A percentile compares a stretch with the other conserved stretches of the same genome.
These are phyloP conservation scores for Potentilla sterilis DNA, from an alignment of 306 rosid genomes.

Conservation along the genomic window DNA sequence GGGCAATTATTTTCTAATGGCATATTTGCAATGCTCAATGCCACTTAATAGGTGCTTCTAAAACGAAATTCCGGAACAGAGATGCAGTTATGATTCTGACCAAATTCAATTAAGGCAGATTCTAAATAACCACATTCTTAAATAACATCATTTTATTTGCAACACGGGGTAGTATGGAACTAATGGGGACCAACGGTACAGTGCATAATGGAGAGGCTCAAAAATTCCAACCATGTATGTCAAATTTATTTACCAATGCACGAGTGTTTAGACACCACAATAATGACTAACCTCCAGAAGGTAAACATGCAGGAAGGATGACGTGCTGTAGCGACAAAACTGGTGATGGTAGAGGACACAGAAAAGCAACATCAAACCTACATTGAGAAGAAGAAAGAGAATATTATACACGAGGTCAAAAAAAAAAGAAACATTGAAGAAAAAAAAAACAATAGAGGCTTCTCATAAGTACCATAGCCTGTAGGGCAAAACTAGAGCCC, in stretches of 20 bases:
- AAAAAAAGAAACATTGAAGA: neutral
- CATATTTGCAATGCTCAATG: neutral
- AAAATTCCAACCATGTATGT: neutral
- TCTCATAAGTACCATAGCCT: slow-evolving; percentile 66
- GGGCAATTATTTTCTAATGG: neutral
- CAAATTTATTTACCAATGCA: neutral
- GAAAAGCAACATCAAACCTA: slow-evolving; percentile 83
- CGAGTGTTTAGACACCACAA: neutral
- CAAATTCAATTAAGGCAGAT: neutral
- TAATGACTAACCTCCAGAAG: slow-evolving; percentile 55
- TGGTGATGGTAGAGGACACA: slow-evolving; percentile 73
- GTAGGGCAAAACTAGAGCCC: slow-evolving; percentile 81
- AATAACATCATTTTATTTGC: neutral
- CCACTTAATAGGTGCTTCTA: neutral
- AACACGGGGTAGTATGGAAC: no score
- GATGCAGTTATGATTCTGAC: neutral
- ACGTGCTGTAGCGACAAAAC: slow-evolving; percentile 83
- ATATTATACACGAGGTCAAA: neutral
- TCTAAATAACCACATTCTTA: neutral
- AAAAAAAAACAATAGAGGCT: slow-evolving; percentile 7
- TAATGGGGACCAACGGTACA: neutral
- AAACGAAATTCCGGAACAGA: neutral
- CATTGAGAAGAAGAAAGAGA: slow-evolving; percentile 20
- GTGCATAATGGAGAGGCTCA: neutral
- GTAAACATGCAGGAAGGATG: slow-evolving; percentile 42